A percentile compares a stretch with the other conserved stretches of the same genome.
Conservation (phyloP, 2,329 filamentous ascomycete species). For the Penicillium sp. region DNA sequence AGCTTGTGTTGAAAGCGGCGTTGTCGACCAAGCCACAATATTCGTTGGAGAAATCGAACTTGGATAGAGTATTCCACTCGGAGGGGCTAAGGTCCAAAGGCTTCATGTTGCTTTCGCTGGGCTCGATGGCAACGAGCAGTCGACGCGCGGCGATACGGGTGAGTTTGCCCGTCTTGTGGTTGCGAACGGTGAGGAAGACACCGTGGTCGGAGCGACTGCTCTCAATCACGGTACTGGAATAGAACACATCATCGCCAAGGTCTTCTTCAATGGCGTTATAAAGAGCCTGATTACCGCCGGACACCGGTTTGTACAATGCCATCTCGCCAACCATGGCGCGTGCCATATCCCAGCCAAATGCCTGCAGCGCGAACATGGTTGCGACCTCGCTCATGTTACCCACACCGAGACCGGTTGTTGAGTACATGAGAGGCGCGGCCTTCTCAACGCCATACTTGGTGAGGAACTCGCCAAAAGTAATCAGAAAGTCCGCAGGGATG, state of each 20-base stretch:
- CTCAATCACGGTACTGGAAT: neutral
- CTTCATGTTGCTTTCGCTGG: conserved; percentile 34
- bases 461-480: neutral
- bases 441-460: neutral
- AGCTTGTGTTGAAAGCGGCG: conserved; percentile 27
- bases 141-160: conserved; percentile 29
- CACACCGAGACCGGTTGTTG: neutral
- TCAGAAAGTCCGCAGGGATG: conserved; percentile 19
- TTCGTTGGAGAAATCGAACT: conserved; percentile 36
- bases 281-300: neutral
- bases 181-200: neutral
- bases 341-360: neutral
- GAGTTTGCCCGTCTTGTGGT: neutral
- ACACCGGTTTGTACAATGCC: neutral
- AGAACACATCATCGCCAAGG: neutral
- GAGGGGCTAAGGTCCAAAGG: conserved; percentile 34
- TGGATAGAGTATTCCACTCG: conserved; percentile 35
- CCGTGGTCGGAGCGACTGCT: neutral
- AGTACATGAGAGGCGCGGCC: neutral
- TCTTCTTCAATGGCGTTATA: neutral
- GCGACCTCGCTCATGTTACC: neutral
- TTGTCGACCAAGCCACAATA: conserved; percentile 38
- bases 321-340: neutral
- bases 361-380: neutral
- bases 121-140: conserved; percentile 41